phyloP scores from a whole-genome alignment of 2,329 filamentous ascomycete genomes.

The Fonsecaea multimorphosa region DNA sequence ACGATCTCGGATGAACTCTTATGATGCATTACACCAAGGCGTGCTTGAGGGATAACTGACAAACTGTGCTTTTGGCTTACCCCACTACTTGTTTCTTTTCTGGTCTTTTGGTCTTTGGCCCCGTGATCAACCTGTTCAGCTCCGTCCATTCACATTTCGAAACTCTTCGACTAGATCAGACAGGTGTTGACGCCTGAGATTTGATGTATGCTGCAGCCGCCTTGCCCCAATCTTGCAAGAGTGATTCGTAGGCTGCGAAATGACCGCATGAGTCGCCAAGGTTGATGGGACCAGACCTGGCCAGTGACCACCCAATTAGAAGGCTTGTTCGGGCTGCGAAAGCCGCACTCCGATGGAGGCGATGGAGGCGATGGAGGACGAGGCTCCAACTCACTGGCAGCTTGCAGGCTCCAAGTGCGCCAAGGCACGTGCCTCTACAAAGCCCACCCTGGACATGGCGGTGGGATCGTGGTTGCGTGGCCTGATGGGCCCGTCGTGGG shows the following conservation, averaged over 20 bases:
- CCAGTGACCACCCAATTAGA: slow-evolving; percentile 12
- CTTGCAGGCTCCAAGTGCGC: background rate
- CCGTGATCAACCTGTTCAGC: background rate
- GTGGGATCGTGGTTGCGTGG: background rate
- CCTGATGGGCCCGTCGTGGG: background rate
- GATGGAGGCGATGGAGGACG: background rate
- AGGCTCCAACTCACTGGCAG: no score
- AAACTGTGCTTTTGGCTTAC: slow-evolving; percentile 30
- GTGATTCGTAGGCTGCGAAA: background rate
- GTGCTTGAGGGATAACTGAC: slow-evolving; percentile 34
- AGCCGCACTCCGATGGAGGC: slow-evolving; percentile 13
- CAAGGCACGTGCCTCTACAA: slow-evolving; percentile 15
- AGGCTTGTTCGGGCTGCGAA: slow-evolving; percentile 12
- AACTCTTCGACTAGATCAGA: background rate
- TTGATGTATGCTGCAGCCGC: slow-evolving; percentile 9
- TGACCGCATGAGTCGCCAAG: background rate
- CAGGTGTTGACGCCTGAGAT: background rate
- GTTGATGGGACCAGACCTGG: background rate
- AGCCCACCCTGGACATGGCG: background rate
- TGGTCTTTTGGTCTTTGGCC: background rate
- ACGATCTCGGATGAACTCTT: slow-evolving; percentile 38
- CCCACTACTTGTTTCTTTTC: background rate
- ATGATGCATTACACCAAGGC: slow-evolving; percentile 39
- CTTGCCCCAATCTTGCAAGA: background rate
- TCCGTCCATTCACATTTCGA: background rate